These are phyloP conservation scores for Albophoma yamanashiensis DNA, from an alignment of 2,329 filamentous ascomycete species.

Conservation along the genomic window DNA sequence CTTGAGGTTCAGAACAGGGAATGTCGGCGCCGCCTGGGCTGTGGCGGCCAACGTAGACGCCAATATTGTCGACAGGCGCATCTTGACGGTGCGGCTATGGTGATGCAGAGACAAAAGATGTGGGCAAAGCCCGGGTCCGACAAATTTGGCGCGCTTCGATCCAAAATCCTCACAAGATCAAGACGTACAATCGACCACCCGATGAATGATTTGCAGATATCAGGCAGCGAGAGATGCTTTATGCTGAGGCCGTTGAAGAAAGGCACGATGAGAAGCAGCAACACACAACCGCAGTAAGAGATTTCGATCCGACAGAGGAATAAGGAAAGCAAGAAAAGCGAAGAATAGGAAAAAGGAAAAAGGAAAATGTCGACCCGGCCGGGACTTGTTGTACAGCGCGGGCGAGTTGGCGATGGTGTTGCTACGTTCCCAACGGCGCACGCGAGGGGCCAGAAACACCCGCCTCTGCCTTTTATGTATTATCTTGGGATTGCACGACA, in stretches of 20 bases:
- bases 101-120: constrained; percentile 6
- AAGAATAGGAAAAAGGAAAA: background rate
- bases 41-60: constrained; percentile 32
- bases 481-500: background rate
- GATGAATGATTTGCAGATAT: background rate
- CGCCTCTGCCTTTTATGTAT: background rate
- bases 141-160: background rate
- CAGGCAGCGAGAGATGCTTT: background rate
- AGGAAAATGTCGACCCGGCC: background rate
- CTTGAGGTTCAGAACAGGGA: constrained; percentile 24
- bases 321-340: background rate
- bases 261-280: background rate
- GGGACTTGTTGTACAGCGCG: background rate
- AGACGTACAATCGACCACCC: background rate
- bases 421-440: background rate
- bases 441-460: background rate
- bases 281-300: background rate
- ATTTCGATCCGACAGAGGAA: background rate
- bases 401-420: background rate
- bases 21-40: constrained; percentile 34
- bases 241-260: background rate
- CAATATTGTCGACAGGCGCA: constrained; percentile 39
- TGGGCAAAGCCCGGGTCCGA: constrained; percentile 5
- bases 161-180: background rate
- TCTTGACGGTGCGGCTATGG: constrained; percentile 19